Evolutionary conservation across 1,284 basidiomycete species (phyloP), one percentile per base, ranked within the genome.

Genomic region (Uromyces viciae-fabae): DNA sequence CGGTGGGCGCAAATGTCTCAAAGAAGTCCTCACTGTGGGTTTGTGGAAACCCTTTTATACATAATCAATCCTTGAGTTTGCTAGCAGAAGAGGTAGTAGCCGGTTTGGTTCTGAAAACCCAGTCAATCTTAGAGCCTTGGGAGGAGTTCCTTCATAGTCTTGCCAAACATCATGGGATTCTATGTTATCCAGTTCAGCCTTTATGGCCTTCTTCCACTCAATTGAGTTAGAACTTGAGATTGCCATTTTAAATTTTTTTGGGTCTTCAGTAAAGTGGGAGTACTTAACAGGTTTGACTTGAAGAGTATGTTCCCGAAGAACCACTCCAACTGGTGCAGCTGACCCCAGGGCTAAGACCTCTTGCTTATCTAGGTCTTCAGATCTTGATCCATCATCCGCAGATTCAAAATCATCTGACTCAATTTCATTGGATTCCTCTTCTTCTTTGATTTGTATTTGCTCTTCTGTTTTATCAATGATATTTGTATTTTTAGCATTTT

Each of bases 41-140:
- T 82, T 90, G 89, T 0, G 83, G 83, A 83, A 87, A 89, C 0
- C 88, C 88, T 58, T 86, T 84, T 0, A 87, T 88, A 0, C 88
- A 86, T 0, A 88, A 84, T 0, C 85, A 75, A 0, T 87, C 88
- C 72, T 89, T 89, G 79, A 84, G 84, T 19, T 82, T 81, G 15
- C 82, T 52, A 1, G 87, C 74, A 0, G 84, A 74, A 0, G 87
- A 86, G 4, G 84, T 38, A 2, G 83, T 83, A 36, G 88, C 84
- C 15, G 82, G 82, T 75, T 89, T 89, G 74, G 83, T 83, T 0
- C 82, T 83, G 81, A 86, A 88, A 4, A 86, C 85, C 86, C 87
- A 88, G 83, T 81, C 2, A 72, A 83, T 0, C 84, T 84, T 25
- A 88, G 82, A 15, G 83, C 8, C 60, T 64, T 36, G 9, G 11